Percentiles rank a stretch among this genome's conserved stretches.
Conservation (phyloP, 1,284 basidiomycete genomes). For the Mycena sp. region DNA sequence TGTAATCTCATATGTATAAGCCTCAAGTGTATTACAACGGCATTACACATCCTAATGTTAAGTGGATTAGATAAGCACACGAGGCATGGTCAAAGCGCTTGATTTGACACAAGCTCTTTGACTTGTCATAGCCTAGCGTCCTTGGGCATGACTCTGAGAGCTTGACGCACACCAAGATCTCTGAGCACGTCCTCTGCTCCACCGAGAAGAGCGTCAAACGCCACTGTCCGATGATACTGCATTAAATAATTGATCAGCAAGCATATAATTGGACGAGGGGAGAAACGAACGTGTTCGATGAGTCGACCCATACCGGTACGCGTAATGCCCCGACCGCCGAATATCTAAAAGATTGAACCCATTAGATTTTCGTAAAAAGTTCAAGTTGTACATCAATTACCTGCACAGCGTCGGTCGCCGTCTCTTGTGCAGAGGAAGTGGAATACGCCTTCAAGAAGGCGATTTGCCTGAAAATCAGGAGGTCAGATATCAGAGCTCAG, state of each 20-base stretch:
- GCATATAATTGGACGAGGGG: neutral
- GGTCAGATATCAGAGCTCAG: constrained; percentile 7
- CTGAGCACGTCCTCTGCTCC: constrained; percentile 79
- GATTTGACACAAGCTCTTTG: too few relatives aligned
- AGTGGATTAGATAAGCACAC: too few relatives aligned
- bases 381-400: too few relatives aligned
- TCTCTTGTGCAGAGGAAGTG: constrained; percentile 74
- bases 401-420: constrained; percentile 83
- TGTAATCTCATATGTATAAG: neutral
- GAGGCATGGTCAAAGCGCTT: too few relatives aligned
- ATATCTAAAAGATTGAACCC: constrained; percentile 49
- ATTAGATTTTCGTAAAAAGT: too few relatives aligned
- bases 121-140: constrained; percentile 60
- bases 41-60: too few relatives aligned
- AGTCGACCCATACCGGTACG: constrained; percentile 76
- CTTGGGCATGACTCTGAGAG: constrained; percentile 71
- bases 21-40: too few relatives aligned
- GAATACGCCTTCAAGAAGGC: constrained; percentile 82
- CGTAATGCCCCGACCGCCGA: constrained; percentile 84
- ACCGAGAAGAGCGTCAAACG: constrained; percentile 74
- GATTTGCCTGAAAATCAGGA: constrained; percentile 63
- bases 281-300: constrained; percentile 72
- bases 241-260: constrained; percentile 15
- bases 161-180: constrained; percentile 77
- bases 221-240: constrained; percentile 71